phyloP scores from a whole-genome alignment of 306 rosid species.

The Geum urbanum region DNA sequence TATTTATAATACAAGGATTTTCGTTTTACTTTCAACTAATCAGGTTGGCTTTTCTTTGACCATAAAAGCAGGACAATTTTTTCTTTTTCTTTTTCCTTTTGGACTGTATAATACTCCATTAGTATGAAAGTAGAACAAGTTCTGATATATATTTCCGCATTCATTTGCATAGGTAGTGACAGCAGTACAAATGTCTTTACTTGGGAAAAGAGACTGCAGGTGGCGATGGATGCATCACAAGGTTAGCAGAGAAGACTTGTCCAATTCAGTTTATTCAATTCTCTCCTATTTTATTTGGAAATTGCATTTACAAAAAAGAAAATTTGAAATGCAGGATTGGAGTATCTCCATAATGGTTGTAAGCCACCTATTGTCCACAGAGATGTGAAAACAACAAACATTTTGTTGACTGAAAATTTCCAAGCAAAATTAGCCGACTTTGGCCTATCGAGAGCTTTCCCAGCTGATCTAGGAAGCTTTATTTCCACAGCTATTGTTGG shows the following conservation, averaged over 20 bases:
- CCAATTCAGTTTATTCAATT: neutral
- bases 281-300: neutral
- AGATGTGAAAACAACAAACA: conserved; percentile 37
- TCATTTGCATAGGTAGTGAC: neutral
- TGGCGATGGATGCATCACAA: conserved; percentile 31
- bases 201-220: conserved; percentile 31
- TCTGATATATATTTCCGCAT: neutral
- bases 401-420: conserved; percentile 31
- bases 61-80: too few species aligned
- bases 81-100: too few species aligned
- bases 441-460: conserved; percentile 34
- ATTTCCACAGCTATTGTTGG: conserved; percentile 27
- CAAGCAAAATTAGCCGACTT: conserved; percentile 42
- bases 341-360: conserved; percentile 41
- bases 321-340: conserved; percentile 27
- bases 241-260: neutral
- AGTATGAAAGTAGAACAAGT: too few species aligned
- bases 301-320: neutral
- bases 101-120: too few species aligned
- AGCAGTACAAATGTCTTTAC: conserved; percentile 3
- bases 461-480: conserved; percentile 23
- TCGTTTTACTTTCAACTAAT: neutral
- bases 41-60: neutral
- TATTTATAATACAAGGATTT: too few species aligned
- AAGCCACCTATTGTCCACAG: conserved; percentile 37